Evolutionary conservation across 2,329 filamentous ascomycete species (phyloP).

Genomic region (Pseudogymnoascus sp.): DNA sequence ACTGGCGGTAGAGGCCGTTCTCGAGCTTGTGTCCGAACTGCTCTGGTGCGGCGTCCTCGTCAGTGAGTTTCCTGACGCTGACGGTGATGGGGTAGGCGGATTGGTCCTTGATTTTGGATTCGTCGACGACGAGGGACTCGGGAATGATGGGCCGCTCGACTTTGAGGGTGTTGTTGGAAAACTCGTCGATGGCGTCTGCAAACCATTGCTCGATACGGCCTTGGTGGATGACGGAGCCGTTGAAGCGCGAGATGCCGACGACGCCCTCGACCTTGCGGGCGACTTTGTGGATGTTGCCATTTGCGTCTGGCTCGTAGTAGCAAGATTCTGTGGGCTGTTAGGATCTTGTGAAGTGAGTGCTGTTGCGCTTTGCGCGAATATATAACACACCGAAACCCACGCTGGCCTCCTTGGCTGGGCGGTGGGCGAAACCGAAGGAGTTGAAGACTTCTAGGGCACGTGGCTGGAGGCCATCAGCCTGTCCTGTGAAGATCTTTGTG

Average conservation of each 20-base stretch:
- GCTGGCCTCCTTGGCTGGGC: too few relatives aligned
- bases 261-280: conserved; percentile 57
- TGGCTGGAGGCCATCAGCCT: conserved; percentile 52
- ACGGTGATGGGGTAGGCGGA: conserved; percentile 54
- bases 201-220: conserved; percentile 62
- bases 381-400: too few relatives aligned
- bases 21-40: conserved; percentile 23
- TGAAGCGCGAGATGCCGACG: conserved; percentile 53
- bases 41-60: conserved; percentile 39
- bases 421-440: conserved; percentile 45
- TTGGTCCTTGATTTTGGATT: conserved; percentile 38
- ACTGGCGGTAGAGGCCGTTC: conserved; percentile 49
- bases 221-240: conserved; percentile 63
- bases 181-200: conserved; percentile 49
- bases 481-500: conserved; percentile 17
- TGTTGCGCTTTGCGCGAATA: too few relatives aligned
- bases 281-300: conserved; percentile 48
- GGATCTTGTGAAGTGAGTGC: neutral
- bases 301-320: conserved; percentile 52
- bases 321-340: conserved; percentile 14
- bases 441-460: conserved; percentile 65
- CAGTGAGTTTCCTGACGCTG: conserved; percentile 45
- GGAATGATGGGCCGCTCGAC: conserved; percentile 57
- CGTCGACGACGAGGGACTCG: conserved; percentile 46
- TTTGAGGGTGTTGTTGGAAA: conserved; percentile 37